Evolutionary conservation across 2,329 filamentous ascomycete genomes (phyloP).

Genomic region (Chrysoporthe puriensis): DNA sequence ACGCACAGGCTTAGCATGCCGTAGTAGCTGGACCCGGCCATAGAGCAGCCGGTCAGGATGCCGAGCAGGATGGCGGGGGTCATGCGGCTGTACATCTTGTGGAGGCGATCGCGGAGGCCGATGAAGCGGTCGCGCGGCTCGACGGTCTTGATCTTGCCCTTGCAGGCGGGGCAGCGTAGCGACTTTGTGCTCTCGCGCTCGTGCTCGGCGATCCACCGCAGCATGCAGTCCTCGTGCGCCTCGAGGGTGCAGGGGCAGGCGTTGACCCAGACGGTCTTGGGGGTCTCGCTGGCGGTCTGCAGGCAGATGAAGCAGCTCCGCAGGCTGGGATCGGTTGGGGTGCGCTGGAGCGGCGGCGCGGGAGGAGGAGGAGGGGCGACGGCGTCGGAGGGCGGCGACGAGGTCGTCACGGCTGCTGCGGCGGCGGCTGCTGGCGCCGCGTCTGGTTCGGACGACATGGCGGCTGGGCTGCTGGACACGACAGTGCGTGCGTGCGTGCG

Average conservation of each 20-base stretch:
- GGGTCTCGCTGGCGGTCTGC: constrained; percentile 56
- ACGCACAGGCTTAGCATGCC: constrained; percentile 53
- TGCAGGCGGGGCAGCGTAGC: constrained; percentile 88
- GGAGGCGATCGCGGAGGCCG: constrained; percentile 62
- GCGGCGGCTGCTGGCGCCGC: constrained; percentile 14
- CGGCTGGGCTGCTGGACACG: not conserved
- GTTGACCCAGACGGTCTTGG: constrained; percentile 70
- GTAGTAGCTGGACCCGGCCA: constrained; percentile 58
- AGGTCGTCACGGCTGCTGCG: constrained; percentile 1
- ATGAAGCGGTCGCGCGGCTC: constrained; percentile 77
- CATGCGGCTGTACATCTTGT: constrained; percentile 56
- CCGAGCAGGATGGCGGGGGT: constrained; percentile 68
- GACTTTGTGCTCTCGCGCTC: constrained; percentile 69
- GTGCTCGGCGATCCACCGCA: constrained; percentile 92
- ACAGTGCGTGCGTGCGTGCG: too few species aligned
- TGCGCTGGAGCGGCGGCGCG: constrained; percentile 19
- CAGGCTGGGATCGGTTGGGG: constrained; percentile 31
- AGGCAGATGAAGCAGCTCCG: constrained; percentile 68
- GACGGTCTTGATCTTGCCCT: constrained; percentile 75
- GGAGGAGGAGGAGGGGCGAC: constrained; percentile 6
- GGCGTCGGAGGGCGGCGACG: not conserved
- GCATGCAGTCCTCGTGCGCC: constrained; percentile 85
- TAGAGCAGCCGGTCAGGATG: constrained; percentile 55
- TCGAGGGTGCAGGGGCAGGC: constrained; percentile 90
- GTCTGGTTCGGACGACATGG: constrained; percentile 14